Percentiles rank a stretch among this genome's conserved stretches.
These are phyloP conservation scores for Botryotinia calthae DNA, from an alignment of 2,329 filamentous ascomycete species.

Conservation along the genomic window DNA sequence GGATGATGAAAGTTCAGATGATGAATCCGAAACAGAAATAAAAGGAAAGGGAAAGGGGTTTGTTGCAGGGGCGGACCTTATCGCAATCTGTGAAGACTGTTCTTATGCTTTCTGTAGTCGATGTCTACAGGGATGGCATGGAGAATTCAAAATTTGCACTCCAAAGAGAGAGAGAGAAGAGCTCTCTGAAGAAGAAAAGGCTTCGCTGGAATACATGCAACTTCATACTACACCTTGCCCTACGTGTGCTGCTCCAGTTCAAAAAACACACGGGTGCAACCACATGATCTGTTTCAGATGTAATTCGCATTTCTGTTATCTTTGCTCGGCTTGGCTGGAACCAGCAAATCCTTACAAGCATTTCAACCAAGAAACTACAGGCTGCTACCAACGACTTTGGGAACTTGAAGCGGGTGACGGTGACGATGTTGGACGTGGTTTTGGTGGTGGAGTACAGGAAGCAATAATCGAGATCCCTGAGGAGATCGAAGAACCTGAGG, in stretches of 20 bases:
- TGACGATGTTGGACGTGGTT: slow-evolving; percentile 38
- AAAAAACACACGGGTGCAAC: slow-evolving; percentile 93
- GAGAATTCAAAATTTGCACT: slow-evolving; percentile 70
- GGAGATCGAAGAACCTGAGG: not conserved
- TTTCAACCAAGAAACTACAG: slow-evolving; percentile 70
- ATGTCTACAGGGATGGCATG: slow-evolving; percentile 81
- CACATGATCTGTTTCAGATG: slow-evolving; percentile 95
- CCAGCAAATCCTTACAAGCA: slow-evolving; percentile 81
- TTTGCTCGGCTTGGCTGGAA: slow-evolving; percentile 84
- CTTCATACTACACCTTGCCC: slow-evolving; percentile 84
- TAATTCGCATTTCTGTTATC: slow-evolving; percentile 89
- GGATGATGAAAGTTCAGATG: slow-evolving; percentile 55
- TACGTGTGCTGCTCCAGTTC: slow-evolving; percentile 77
- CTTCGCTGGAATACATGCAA: slow-evolving; percentile 79
- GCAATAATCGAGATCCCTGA: slow-evolving; percentile 21
- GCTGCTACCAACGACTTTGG: slow-evolving; percentile 85
- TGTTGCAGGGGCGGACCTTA: slow-evolving; percentile 53
- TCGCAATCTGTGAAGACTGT: slow-evolving; percentile 87
- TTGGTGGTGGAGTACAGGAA: slow-evolving; percentile 26
- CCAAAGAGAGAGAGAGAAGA: slow-evolving; percentile 65
- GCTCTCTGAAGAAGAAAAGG: slow-evolving; percentile 79
- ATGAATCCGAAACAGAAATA: slow-evolving; percentile 45
- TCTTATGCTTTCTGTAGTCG: slow-evolving; percentile 79
- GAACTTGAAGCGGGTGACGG: slow-evolving; percentile 82
- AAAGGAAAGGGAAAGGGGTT: slow-evolving; percentile 26